Evolutionary conservation across 176 grass and related monocot species (phyloP), one percentile per base, ranked within the genome.

Genomic region (Carex pumila): DNA sequence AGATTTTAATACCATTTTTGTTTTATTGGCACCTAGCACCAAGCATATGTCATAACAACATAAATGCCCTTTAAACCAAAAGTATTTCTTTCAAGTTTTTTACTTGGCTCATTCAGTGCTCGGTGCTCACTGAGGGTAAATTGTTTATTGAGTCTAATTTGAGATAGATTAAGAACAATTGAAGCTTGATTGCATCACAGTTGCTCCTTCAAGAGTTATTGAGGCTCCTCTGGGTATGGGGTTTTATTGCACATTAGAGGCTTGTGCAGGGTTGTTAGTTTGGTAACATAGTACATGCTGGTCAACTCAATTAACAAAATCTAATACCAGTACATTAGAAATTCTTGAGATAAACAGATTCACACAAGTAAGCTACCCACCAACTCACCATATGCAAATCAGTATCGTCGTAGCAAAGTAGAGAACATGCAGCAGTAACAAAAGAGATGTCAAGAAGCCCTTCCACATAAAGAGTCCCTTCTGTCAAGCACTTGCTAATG

Each of bases 401-500:
- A 87, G 87, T 77, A 78, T 91, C 91, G 36, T 88, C 89, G 58
- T 91, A 93, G 80, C 89, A 89, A 21, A 98, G 14, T 58, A 98
- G 84, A 85, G 92, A 95, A 81, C 92, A 95, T 53, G 89, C 85
- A 78, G 89, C 82, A 57, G 85, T 87, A 90, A 90, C 86, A 91
- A 95, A 95, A 79, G 90, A 53, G 71, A 89, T 72, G 85, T 80
- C 88, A 65, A 98, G 61, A 80, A 98, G 89, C 58, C 92, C 92
- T 84, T 93, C 91, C 67, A 98, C 90, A 90, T 92, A 88, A 21
- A 98, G 89, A 47, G 92, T 94, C 14, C 95, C 95, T 81, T 98
- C 95, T 79, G 88, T 83, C 74, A 94, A 84, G 81, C 92, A 98
- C 68, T 94, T 94, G 79, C 89, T 94, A 74, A 98, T 50, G 45